Base-by-base conservation (phyloP, 495 filamentous ascomycete species). In the Letharia lupina region DNA sequence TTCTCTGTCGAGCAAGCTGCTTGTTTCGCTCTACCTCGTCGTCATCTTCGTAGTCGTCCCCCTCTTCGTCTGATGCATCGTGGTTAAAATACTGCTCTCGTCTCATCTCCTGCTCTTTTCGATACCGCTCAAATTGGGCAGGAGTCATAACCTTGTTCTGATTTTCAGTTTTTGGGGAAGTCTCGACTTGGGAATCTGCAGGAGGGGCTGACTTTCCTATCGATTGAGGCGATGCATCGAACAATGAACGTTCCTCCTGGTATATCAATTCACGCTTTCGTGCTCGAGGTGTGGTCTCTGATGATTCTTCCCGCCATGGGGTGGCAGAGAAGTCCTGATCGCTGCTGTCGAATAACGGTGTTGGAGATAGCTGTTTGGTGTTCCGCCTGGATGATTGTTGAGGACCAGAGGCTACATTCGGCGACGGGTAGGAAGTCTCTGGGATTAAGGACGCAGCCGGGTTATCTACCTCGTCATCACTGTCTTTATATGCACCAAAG, bases 71-170 rank as follows among this genome's bases (percentile, higher is more conserved):
- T 10, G 80, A 82, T 37, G 76, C 78, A 33, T 86, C 81, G 60
- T 76, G 74, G 73, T 77, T 40, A 77, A 80, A 8, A 75, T 77
- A 68, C 77, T 70, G 60, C 80, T 82, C 82, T 47, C 84, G 77
- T 68, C 80, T 77, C 6, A 87, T 80, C 71, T 91, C 90, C 72
- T 91, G 89, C 69, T 95, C 88, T 70, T 87, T 84, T 63, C 87
- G 83, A 72, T 93, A 93, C 70, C 81, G 84, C 74, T 96, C 91
- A 67, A 93, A 95, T 73, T 96, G 89, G 35, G 87, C 89, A 20
- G 88, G 88, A 2, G 91, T 95, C 91, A 96, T 95, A 50, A 94
- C 84, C 72, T 92, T 94, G 73, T 86, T 88, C 28, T 65, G 56
- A 20, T 69, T 56, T 35, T 58, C 59, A 44, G 63, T 41, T 48